Base-by-base conservation (phyloP, 768 basidiomycete species). In the Mrakia hoshinonis region DNA sequence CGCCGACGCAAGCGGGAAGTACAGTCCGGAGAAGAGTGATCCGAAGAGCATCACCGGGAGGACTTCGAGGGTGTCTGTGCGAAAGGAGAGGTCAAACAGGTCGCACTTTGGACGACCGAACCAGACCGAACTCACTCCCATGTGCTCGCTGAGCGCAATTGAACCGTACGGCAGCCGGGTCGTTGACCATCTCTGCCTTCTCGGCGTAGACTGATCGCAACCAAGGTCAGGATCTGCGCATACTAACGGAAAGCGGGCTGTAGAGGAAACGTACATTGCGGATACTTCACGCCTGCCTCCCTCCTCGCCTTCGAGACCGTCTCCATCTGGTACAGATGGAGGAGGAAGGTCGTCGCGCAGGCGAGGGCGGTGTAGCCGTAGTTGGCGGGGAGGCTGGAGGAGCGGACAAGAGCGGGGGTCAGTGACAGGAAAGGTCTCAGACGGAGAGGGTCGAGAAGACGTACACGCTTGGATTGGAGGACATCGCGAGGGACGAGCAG, bases 21-120 rank as follows among this genome's bases (percentile, higher is more conserved):
- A 13, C 36, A 62, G 60, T 1, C 69, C 60, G 20, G 55, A 47
- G 60, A 72, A 68, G 9, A 60, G 38, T 22, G 58, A 34, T 11
- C 71, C 71, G 58, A 72, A 67, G 39, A 72, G 26, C 71, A 72
- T 72, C 11, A 61, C 65, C 4, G 71, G 71, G 48, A 72, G 43
- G 22, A 62, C 47, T 58, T 72, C 47, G 31, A 72, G 39, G 15
- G 60, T 39, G 51, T 43, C 34, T 54, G 3, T 12, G 1, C 1
- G 52, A 7, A 26, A 26, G 3, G 26, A 54, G 52, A n/a, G 15
- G 26, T 4, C n/a, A n/a, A n/a, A n/a, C n/a, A n/a, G n/a, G n/a
- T n/a, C n/a, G n/a, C n/a, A n/a, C n/a, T n/a, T n/a, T n/a, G n/a
- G 52, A 11, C 24, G 15, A 9, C 26, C 15, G 63, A 26, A 15